Evolutionary conservation across 305 asterid genomes (phyloP).

Genomic region (Fraxinus greggii): DNA sequence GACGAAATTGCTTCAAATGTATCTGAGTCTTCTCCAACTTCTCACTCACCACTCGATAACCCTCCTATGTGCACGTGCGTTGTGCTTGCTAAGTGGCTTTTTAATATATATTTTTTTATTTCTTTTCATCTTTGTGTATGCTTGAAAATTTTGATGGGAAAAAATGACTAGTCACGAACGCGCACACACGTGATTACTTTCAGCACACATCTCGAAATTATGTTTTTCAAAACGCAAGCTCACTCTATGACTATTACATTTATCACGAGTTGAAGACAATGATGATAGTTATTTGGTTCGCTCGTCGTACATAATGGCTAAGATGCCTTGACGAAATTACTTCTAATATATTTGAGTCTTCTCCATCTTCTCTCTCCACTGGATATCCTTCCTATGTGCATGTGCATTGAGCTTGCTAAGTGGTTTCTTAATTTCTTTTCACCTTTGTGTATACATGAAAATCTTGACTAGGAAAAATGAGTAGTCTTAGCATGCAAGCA

Average conservation of each 20-base stretch:
- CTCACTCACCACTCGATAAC: not conserved
- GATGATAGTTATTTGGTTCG: slow-evolving; percentile 29
- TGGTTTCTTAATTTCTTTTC: not conserved
- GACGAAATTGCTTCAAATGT: slow-evolving; percentile 5
- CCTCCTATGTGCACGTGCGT: not conserved
- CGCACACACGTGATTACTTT: not conserved
- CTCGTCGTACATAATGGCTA: slow-evolving; percentile 31
- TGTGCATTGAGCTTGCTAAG: not conserved
- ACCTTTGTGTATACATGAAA: not conserved
- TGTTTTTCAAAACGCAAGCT: not conserved
- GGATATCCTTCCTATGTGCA: not conserved
- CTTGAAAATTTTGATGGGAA: not conserved
- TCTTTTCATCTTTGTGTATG: no score
- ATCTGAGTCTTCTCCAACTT: slow-evolving; percentile 20
- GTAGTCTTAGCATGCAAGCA: no score
- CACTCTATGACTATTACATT: not conserved
- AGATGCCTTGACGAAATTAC: slow-evolving; percentile 19
- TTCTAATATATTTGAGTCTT: slow-evolving; percentile 18
- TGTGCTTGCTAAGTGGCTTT: not conserved
- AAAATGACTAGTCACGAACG: no score
- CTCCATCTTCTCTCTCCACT: not conserved
- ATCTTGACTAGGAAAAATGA: not conserved
- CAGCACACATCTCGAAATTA: not conserved
- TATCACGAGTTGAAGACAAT: not conserved
- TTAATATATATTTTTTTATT: no score